phyloP scores from a whole-genome alignment of 495 filamentous ascomycete species.

The Hypoxylon fragiforme region DNA sequence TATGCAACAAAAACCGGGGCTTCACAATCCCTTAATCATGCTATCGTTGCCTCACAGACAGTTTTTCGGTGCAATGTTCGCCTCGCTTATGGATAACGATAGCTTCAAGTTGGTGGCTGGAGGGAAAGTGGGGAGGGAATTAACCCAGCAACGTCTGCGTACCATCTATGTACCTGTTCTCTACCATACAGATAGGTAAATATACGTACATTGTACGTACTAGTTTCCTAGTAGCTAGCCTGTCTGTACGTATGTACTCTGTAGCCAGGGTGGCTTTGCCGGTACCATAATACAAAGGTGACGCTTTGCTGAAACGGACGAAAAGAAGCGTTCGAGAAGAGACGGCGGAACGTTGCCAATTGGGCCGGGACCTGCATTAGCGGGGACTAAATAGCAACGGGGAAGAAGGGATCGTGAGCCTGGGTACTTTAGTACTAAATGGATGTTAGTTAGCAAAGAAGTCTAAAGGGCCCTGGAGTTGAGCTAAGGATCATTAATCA shows the following conservation, averaged over 20 bases:
- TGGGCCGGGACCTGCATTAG: constrained; percentile 36
- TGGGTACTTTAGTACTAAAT: not conserved
- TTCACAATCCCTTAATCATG: constrained; percentile 13
- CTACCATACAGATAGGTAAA: too few relatives aligned
- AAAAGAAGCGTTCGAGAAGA: constrained; percentile 34
- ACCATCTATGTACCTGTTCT: too few relatives aligned
- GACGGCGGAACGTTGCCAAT: constrained; percentile 33
- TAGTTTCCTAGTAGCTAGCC: too few relatives aligned
- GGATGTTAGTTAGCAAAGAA: too few relatives aligned
- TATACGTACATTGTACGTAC: too few relatives aligned
- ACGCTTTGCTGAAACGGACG: constrained; percentile 27
- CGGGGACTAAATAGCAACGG: constrained; percentile 30
- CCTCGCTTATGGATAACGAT: constrained; percentile 33
- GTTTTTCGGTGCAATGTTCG: constrained; percentile 3
- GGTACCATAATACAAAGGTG: too few relatives aligned
- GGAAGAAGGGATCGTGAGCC: constrained; percentile 17
- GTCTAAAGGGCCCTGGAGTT: not conserved
- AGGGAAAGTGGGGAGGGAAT: constrained; percentile 8
- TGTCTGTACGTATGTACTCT: too few relatives aligned
- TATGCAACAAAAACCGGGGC: constrained; percentile 20
- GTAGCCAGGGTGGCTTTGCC: too few relatives aligned
- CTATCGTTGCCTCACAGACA: constrained; percentile 6
- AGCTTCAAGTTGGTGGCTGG: constrained; percentile 1
- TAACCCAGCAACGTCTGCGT: too few relatives aligned
- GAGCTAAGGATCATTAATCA: not conserved